Evolutionary conservation across 2,329 filamentous ascomycete genomes (phyloP).

Genomic region (Teratosphaeria viscida): DNA sequence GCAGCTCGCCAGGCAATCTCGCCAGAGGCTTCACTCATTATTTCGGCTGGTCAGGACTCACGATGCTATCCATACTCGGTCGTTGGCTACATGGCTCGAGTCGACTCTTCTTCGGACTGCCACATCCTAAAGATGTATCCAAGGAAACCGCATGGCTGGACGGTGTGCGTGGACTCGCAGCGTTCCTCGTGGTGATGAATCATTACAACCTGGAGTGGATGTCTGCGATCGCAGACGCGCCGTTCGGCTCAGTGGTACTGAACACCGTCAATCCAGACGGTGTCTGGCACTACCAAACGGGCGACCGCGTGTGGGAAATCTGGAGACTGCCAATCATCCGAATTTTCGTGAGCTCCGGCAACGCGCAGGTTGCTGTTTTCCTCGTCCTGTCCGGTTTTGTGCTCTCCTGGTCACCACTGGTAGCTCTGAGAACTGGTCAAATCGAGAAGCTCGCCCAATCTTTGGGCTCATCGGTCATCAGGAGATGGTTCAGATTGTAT

Average conservation of each 20-base stretch:
- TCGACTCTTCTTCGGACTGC: neutral
- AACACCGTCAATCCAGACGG: neutral
- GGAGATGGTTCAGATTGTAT: neutral
- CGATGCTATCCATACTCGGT: neutral
- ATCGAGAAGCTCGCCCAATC: neutral
- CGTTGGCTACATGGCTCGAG: neutral
- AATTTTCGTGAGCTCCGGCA: constrained; percentile 1
- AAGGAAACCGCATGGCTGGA: constrained; percentile 8
- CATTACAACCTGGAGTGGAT: constrained; percentile 8
- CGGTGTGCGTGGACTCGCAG: constrained; percentile 11
- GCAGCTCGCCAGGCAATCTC: neutral
- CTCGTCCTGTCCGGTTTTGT: neutral
- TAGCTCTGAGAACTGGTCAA: neutral
- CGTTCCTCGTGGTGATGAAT: constrained; percentile 2
- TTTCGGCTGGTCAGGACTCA: neutral
- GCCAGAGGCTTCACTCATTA: neutral
- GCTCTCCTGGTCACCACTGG: neutral
- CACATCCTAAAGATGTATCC: neutral
- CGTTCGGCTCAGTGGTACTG: neutral
- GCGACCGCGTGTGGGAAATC: constrained; percentile 4
- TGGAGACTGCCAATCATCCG: constrained; percentile 12
- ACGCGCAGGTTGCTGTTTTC: neutral
- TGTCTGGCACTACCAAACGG: constrained; percentile 1
- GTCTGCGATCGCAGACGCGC: neutral
- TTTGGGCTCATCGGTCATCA: neutral